A percentile compares a stretch with the other conserved stretches of the same genome.
Evolutionary conservation across 805 yeast genomes (phyloP).

Genomic region (Suhomyces prunicola): DNA sequence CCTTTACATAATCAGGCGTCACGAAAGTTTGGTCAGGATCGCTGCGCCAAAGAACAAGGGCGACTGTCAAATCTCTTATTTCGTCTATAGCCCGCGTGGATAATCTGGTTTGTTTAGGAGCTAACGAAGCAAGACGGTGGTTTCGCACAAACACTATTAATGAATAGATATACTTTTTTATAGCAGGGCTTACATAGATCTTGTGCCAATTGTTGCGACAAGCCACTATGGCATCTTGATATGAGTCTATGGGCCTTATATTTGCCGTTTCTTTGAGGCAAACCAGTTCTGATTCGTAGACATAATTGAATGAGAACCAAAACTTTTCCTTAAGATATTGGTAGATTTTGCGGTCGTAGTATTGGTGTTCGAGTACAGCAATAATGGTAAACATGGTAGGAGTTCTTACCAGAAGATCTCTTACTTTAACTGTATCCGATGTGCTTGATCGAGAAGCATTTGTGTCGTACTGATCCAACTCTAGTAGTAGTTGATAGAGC

Average conservation of each 20-base stretch:
- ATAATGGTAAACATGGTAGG: slow-evolving; percentile 9
- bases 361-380: slow-evolving; percentile 7
- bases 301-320: slow-evolving; percentile 12
- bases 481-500: slow-evolving; percentile 6
- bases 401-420: slow-evolving; percentile 2
- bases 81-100: slow-evolving; percentile 31
- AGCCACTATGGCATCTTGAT: not conserved
- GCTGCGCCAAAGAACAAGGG: slow-evolving; percentile 22
- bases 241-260: not conserved
- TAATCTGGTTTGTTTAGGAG: slow-evolving; percentile 34
- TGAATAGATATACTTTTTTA: slow-evolving; percentile 36
- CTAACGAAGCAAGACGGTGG: slow-evolving; percentile 38
- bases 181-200: slow-evolving; percentile 33
- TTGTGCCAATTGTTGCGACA: slow-evolving; percentile 1
- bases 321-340: slow-evolving; percentile 13
- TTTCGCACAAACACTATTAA: slow-evolving; percentile 34
- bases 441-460: slow-evolving; percentile 4
- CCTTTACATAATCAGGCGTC: slow-evolving; percentile 37
- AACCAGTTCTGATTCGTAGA: slow-evolving; percentile 7
- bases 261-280: not conserved
- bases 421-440: not conserved
- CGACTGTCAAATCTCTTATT: slow-evolving; percentile 24
- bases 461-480: slow-evolving; percentile 9
- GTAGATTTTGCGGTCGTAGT: slow-evolving; percentile 4
- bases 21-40: slow-evolving; percentile 17